Evolutionary conservation across 345 rosid species (phyloP).

Genomic region (Salix dunnii): DNA sequence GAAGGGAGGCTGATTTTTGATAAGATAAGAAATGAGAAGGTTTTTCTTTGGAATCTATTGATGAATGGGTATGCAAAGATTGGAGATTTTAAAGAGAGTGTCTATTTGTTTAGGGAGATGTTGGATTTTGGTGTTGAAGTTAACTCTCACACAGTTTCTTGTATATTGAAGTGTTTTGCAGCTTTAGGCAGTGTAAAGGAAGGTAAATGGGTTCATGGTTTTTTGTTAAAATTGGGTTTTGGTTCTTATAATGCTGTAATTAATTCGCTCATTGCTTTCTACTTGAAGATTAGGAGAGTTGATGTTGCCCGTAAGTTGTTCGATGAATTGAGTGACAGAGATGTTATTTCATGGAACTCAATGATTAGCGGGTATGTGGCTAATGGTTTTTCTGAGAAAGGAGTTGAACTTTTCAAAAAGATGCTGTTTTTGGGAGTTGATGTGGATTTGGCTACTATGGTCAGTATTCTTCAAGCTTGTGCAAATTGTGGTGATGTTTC

Average conservation of each 20-base stretch:
- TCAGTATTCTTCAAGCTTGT: slow-evolving; percentile 55
- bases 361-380: slow-evolving; percentile 52
- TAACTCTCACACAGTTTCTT: slow-evolving; percentile 51
- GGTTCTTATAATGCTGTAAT: slow-evolving; percentile 36
- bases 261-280: slow-evolving; percentile 50
- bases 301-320: slow-evolving; percentile 43
- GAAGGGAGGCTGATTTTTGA: slow-evolving; percentile 53
- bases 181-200: slow-evolving; percentile 32
- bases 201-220: slow-evolving; percentile 62
- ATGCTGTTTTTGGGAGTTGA: slow-evolving; percentile 42
- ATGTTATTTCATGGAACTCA: slow-evolving; percentile 67
- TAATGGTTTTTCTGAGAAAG: slow-evolving; percentile 39
- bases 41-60: slow-evolving; percentile 62
- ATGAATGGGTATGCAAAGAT: slow-evolving; percentile 52
- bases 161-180: slow-evolving; percentile 55
- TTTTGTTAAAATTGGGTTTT: slow-evolving; percentile 47
- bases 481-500: slow-evolving; percentile 29
- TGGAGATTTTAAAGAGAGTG: slow-evolving; percentile 45
- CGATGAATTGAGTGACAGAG: slow-evolving; percentile 57
- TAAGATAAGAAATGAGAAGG: slow-evolving; percentile 41
- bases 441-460: slow-evolving; percentile 48
- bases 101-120: slow-evolving; percentile 48
- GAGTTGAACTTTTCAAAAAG: slow-evolving; percentile 34
- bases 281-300: slow-evolving; percentile 41
- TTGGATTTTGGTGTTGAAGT: slow-evolving; percentile 37